Conservation (phyloP, 495 filamentous ascomycete species). For the Aspergillus homomorphus region DNA sequence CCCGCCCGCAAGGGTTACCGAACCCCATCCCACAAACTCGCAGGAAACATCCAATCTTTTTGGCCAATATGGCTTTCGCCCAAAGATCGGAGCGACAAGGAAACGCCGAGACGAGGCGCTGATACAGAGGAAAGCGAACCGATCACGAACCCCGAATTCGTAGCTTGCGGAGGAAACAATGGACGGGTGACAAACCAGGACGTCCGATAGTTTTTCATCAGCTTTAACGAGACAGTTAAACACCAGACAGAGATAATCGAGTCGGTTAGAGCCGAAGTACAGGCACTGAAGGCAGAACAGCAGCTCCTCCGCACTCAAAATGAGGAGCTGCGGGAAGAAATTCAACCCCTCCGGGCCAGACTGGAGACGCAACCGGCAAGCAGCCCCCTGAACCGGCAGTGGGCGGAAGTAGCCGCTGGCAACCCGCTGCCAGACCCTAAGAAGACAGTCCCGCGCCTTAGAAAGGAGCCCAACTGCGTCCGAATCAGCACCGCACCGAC, state of each 20-base stretch:
- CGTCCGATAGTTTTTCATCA: slow-evolving; percentile 5
- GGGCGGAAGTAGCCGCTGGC: no score
- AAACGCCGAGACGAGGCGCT: not conserved
- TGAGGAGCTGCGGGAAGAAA: slow-evolving; percentile 9
- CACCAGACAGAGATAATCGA: slow-evolving; percentile 8
- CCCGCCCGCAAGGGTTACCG: not conserved
- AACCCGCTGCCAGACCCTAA: not conserved
- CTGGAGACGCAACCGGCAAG: slow-evolving; percentile 2
- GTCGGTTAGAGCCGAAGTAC: slow-evolving; percentile 7
- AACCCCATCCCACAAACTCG: slow-evolving; percentile 1
- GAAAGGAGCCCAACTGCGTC: slow-evolving; percentile 14
- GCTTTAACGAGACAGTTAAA: slow-evolving; percentile 9
- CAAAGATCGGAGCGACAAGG: no score
- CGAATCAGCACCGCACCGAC: slow-evolving; percentile 10
- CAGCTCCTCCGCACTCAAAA: slow-evolving; percentile 11
- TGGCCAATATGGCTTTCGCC: no score
- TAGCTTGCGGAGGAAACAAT: slow-evolving; percentile 4
- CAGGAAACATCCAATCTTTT: not conserved
- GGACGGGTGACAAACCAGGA: slow-evolving; percentile 10
- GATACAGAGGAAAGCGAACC: not conserved
- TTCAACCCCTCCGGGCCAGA: slow-evolving; percentile 5
- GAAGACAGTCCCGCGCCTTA: not conserved
- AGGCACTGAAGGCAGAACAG: slow-evolving; percentile 13
- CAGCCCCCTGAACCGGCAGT: not conserved
- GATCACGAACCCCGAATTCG: slow-evolving; percentile 4